Evolutionary conservation across 1,284 basidiomycete genomes (phyloP).

Genomic region (Violaceomyces palustris): DNA sequence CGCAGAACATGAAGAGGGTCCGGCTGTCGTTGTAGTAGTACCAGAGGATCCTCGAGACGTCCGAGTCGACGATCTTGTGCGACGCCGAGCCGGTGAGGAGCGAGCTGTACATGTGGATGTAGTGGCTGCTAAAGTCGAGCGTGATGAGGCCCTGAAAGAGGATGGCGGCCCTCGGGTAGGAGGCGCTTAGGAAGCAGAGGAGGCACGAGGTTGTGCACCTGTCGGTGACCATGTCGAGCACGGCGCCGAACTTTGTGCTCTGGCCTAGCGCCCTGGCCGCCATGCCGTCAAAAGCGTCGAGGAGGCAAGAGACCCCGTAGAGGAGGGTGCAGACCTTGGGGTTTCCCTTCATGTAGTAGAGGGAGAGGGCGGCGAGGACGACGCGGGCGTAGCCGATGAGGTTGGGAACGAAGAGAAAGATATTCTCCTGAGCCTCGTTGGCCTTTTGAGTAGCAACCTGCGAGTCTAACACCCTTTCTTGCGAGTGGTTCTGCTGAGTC

Average conservation of each 20-base stretch:
- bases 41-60: conserved; percentile 86
- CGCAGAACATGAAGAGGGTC: conserved; percentile 87
- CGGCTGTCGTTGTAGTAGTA: conserved; percentile 85
- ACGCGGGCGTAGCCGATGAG: conserved; percentile 88
- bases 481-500: too few relatives aligned
- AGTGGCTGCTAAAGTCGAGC: conserved; percentile 95
- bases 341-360: conserved; percentile 77
- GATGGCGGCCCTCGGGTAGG: conserved; percentile 76
- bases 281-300: conserved; percentile 92
- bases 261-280: conserved; percentile 85
- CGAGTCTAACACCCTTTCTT: too few relatives aligned
- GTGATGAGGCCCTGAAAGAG: conserved; percentile 92
- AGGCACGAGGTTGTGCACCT: conserved; percentile 91
- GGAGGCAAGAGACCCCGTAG: conserved; percentile 85
- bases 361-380: conserved; percentile 79
- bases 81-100: conserved; percentile 84
- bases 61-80: conserved; percentile 85
- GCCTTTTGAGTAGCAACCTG: too few relatives aligned
- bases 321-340: conserved; percentile 86
- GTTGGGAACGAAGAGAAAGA: conserved; percentile 80
- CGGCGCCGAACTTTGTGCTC: conserved; percentile 89
- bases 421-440: conserved; percentile 42
- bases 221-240: conserved; percentile 99
- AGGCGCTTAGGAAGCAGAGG: conserved; percentile 85
- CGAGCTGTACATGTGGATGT: conserved; percentile 99